These are phyloP conservation scores for Aspergillus bridgeri DNA, from an alignment of 495 filamentous ascomycete genomes.

Conservation along the genomic window DNA sequence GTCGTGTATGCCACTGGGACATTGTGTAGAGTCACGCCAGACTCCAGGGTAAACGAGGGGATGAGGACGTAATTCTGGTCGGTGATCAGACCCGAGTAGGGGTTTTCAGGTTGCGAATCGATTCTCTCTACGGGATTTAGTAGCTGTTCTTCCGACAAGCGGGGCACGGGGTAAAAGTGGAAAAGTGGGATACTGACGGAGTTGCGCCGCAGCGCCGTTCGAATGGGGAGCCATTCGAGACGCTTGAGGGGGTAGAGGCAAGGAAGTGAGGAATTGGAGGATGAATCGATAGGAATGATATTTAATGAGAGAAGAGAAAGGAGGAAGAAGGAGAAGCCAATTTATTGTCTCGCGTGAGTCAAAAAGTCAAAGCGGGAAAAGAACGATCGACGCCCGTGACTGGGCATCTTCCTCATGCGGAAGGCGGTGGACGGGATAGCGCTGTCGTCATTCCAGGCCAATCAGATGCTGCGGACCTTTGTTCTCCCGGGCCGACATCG, in stretches of 20 bases:
- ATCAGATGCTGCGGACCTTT: slow-evolving; percentile 3
- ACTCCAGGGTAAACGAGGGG: slow-evolving; percentile 90
- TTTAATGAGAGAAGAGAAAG: slow-evolving; percentile 5
- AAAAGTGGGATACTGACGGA: slow-evolving; percentile 44
- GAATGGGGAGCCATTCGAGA: slow-evolving; percentile 28
- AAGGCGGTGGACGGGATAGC: background rate
- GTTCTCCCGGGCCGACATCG: background rate
- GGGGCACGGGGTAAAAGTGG: slow-evolving; percentile 5
- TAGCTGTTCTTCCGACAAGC: slow-evolving; percentile 33
- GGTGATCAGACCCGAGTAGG: slow-evolving; percentile 80
- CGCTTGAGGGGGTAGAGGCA: too few relatives aligned
- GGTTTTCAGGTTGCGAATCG: slow-evolving; percentile 80
- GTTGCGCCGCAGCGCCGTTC: slow-evolving; percentile 20
- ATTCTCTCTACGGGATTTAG: slow-evolving; percentile 66
- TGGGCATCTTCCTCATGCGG: background rate
- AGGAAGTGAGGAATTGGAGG: background rate
- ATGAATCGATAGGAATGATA: slow-evolving; percentile 4
- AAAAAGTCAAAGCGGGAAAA: background rate
- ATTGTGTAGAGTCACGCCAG: slow-evolving; percentile 80
- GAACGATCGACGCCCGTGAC: slow-evolving; percentile 4
- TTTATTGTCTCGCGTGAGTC: background rate
- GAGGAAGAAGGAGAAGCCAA: background rate
- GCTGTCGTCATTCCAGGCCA: slow-evolving; percentile 12
- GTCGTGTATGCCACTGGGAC: slow-evolving; percentile 93
- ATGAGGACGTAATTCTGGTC: slow-evolving; percentile 82